Evolutionary conservation across 306 rosid species (phyloP).

Genomic region (Coriaria nepalensis): DNA sequence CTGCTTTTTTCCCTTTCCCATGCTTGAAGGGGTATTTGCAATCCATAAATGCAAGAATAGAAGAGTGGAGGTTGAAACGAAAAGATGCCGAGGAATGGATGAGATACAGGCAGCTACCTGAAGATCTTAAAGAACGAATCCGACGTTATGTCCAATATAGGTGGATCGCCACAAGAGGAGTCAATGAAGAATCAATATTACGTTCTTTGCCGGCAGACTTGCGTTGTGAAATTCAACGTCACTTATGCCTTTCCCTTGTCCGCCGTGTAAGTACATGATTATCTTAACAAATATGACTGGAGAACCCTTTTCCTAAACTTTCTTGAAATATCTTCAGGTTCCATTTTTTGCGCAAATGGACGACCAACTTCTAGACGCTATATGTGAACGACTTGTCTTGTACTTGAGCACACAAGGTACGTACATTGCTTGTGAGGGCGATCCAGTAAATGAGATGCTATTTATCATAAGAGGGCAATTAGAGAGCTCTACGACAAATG

Average conservation of each 20-base stretch:
- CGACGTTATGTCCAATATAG: constrained; percentile 67
- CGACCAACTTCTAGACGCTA: constrained; percentile 87
- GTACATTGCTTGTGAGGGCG: constrained; percentile 55
- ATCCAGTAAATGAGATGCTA: constrained; percentile 75
- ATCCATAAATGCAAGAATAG: constrained; percentile 64
- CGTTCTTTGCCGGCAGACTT: constrained; percentile 60
- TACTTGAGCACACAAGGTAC: constrained; percentile 67
- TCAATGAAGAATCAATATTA: constrained; percentile 67
- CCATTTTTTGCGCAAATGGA: constrained; percentile 97
- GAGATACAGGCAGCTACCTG: constrained; percentile 86
- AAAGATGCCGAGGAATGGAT: constrained; percentile 91
- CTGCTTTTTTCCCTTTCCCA: neutral
- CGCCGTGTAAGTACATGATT: constrained; percentile 45
- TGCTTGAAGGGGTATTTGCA: constrained; percentile 54
- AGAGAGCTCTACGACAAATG: constrained; percentile 85
- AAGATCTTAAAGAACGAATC: constrained; percentile 57
- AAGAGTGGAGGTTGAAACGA: constrained; percentile 79
- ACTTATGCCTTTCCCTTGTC: constrained; percentile 70
- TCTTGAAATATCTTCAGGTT: constrained; percentile 29
- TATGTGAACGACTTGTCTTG: constrained; percentile 73
- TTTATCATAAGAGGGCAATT: constrained; percentile 76
- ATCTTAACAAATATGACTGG: no score
- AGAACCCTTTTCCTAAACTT: neutral
- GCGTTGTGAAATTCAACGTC: constrained; percentile 81
- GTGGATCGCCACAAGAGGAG: constrained; percentile 88